Base-by-base conservation (phyloP, 2,329 filamentous ascomycete species). In the Aspergillus niger region DNA sequence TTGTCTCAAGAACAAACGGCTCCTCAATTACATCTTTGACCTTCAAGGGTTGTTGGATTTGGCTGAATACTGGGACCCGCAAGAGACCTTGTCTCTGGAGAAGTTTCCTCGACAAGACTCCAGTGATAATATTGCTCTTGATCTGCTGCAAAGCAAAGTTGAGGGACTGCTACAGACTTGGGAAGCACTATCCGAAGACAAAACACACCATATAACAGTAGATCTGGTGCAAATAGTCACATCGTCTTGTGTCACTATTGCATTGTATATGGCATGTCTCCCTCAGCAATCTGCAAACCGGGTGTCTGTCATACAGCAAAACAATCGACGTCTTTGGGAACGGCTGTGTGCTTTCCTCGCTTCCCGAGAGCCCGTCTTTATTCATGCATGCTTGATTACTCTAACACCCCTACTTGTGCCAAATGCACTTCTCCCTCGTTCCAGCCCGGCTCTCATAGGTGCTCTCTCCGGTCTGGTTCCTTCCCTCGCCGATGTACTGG, bases 11-110 rank as follows among this genome's bases (percentile, higher is more conserved):
- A 77, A 81, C 58, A 68, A 70, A 15, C 67, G 75, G 5, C 70
- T 86, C 6, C 69, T 81, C 32, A 69, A 77, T 7, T 87, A 86
- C 67, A 70, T 86, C 4, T 78, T 86, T 30, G 63, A 76, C 79
- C 60, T 72, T 69, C 38, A 70, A 54, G 57, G 28, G n/a, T 56
- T 55, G 32, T 52, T 69, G 20, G 55, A 65, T 20, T 39, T 62
- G 48, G 62, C 64, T 26, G 60, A 74, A 41, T 64, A 69, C 15
- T 75, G 72, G 72, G 57, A 56, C n/a, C 22, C 55, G 28, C 59
- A 70, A 39, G 62, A 69, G 11, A 53, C 54, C 22, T 54, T 70
- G 48, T 62, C 52, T 15, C 48, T 76, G 39, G 62, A 69, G 28
- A 26, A 62, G 43, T 73, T 68, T 22, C 60, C 62, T 44, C 72